These are phyloP conservation scores for Curvularia lunata DNA, from an alignment of 2,329 filamentous ascomycete genomes.

Conservation along the genomic window DNA sequence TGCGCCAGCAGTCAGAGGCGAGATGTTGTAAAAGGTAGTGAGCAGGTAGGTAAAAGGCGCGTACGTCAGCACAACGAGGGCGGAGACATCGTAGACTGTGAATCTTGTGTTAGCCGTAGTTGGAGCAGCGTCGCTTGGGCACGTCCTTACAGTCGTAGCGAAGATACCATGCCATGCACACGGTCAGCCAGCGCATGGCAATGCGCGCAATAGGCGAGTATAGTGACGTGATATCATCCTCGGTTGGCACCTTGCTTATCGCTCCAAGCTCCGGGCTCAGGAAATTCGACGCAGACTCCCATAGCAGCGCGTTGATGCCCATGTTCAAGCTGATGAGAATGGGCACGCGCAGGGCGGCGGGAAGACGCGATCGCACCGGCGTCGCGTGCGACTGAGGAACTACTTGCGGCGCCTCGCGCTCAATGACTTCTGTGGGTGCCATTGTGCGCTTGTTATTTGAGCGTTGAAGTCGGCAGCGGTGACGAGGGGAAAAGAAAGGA, in stretches of 20 bases:
- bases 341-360: slow-evolving; percentile 48
- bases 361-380: slow-evolving; percentile 42
- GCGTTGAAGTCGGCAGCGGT: not conserved
- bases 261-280: slow-evolving; percentile 70
- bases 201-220: slow-evolving; percentile 59
- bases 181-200: slow-evolving; percentile 66
- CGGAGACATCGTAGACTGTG: slow-evolving; percentile 50
- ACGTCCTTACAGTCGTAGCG: slow-evolving; percentile 70
- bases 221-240: slow-evolving; percentile 63
- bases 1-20: slow-evolving; percentile 64
- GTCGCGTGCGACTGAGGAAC: slow-evolving; percentile 32
- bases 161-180: slow-evolving; percentile 75
- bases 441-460: slow-evolving; percentile 26
- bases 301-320: slow-evolving; percentile 67
- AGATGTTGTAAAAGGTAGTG: slow-evolving; percentile 76
- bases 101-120: slow-evolving; percentile 12
- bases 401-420: slow-evolving; percentile 38
- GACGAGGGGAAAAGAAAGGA: not conserved
- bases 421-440: slow-evolving; percentile 32
- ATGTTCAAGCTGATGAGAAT: slow-evolving; percentile 62
- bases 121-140: not conserved
- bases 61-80: slow-evolving; percentile 68
- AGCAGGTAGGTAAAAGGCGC: slow-evolving; percentile 79
- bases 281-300: slow-evolving; percentile 65
- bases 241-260: slow-evolving; percentile 66